Conservation (phyloP, 176 grass and related monocot genomes). For the Dactylis glomerata region DNA sequence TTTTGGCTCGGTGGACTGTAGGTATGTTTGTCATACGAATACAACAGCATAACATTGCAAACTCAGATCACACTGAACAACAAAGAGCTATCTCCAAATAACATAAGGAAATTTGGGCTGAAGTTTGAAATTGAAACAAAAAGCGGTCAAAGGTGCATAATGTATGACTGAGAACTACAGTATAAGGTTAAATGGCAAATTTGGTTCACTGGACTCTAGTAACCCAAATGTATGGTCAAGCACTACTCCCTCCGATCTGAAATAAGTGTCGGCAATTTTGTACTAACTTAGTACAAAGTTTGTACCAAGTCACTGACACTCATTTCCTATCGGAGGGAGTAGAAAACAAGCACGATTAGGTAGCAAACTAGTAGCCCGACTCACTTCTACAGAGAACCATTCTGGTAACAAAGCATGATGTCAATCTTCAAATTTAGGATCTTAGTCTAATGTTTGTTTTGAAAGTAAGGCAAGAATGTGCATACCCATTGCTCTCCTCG, state of each 20-base stretch:
- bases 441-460: background rate
- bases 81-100: background rate
- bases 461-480: conserved; percentile 17
- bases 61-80: background rate
- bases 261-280: no score
- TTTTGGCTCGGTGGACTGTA: conserved; percentile 7
- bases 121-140: background rate
- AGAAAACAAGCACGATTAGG: background rate
- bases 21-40: background rate
- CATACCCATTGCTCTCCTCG: conserved; percentile 58
- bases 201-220: background rate
- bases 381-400: background rate
- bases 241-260: no score
- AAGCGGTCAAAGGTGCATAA: background rate
- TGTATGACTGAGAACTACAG: background rate
- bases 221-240: conserved; percentile 1
- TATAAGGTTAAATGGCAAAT: background rate
- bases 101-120: background rate
- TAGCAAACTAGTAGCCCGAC: background rate
- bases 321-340: no score
- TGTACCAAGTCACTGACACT: no score
- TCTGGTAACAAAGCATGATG: background rate
- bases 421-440: background rate
- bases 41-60: background rate
- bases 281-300: no score